phyloP scores from a whole-genome alignment of 257 asterid genomes.

The Euphrasia confusa region DNA sequence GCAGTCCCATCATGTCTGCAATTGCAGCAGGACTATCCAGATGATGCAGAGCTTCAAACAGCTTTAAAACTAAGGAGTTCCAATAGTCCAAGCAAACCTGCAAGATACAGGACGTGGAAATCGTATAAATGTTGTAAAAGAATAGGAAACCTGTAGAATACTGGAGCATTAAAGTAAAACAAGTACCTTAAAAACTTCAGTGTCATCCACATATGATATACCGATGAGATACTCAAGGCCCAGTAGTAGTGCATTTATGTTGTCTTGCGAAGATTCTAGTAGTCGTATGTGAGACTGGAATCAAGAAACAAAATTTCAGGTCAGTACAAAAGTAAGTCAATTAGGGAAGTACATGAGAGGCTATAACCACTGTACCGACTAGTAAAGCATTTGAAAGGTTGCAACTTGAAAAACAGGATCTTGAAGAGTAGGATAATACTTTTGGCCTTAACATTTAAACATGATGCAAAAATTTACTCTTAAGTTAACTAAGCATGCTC shows the following conservation, averaged over 20 bases:
- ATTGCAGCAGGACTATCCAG: conserved; percentile 55
- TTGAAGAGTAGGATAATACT: neutral
- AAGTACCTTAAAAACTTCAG: conserved; percentile 90
- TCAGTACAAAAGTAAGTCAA: conserved; percentile 21
- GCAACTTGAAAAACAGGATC: conserved; percentile 11
- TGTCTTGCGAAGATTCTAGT: conserved; percentile 76
- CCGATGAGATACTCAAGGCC: conserved; percentile 91
- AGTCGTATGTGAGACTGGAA: conserved; percentile 83
- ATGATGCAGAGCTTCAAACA: conserved; percentile 70
- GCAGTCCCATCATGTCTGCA: conserved; percentile 70
- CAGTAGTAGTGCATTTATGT: conserved; percentile 51
- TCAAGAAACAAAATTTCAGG: conserved; percentile 17
- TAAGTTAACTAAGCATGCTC: conserved; percentile 2
- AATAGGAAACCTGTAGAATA: conserved; percentile 9
- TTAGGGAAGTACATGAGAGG: conserved; percentile 10
- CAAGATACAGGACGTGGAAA: conserved; percentile 22
- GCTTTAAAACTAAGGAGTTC: conserved; percentile 76
- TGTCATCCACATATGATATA: conserved; percentile 94
- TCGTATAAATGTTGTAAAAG: neutral
- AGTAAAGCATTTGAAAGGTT: conserved; percentile 8
- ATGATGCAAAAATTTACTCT: conserved; percentile 11
- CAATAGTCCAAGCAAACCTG: conserved; percentile 94
- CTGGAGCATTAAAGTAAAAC: neutral
- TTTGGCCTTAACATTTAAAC: neutral
- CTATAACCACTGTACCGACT: conserved; percentile 3